Evolutionary conservation across 2,329 filamentous ascomycete genomes (phyloP).

Genomic region (Calonectria crousiana): DNA sequence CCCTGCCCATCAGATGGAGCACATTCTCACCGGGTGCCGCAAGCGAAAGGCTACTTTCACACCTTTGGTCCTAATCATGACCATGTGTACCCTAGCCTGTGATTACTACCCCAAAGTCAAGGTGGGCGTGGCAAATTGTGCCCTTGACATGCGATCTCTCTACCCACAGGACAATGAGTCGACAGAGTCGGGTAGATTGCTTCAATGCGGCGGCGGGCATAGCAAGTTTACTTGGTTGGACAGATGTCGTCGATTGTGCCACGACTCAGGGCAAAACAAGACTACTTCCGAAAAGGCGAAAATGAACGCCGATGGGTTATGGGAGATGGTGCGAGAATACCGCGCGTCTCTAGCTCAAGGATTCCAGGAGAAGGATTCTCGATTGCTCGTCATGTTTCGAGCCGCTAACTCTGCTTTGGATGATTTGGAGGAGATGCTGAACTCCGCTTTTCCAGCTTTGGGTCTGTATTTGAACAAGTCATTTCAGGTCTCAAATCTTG

Average conservation of each 20-base stretch:
- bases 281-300: not conserved
- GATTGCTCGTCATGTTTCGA: not conserved
- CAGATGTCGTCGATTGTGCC: constrained; percentile 8
- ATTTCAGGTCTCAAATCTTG: constrained; percentile 29
- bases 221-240: constrained; percentile 21
- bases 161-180: not conserved
- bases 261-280: not conserved
- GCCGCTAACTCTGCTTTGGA: constrained; percentile 21
- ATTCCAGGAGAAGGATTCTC: constrained; percentile 4
- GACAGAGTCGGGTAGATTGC: constrained; percentile 9
- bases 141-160: constrained; percentile 19
- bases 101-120: constrained; percentile 41
- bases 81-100: constrained; percentile 26
- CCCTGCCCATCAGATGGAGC: constrained; percentile 10
- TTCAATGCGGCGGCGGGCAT: constrained; percentile 3
- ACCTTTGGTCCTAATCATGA: constrained; percentile 32
- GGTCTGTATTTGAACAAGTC: constrained; percentile 24
- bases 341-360: not conserved
- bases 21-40: constrained; percentile 34
- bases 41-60: constrained; percentile 37
- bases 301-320: constrained; percentile 2
- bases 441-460: constrained; percentile 21
- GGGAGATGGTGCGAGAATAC: constrained; percentile 23
- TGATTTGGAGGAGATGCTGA: constrained; percentile 21
- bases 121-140: constrained; percentile 28